These are phyloP conservation scores for Nicotiana sylvestris DNA, from an alignment of 257 asterid genomes.

Conservation along the genomic window DNA sequence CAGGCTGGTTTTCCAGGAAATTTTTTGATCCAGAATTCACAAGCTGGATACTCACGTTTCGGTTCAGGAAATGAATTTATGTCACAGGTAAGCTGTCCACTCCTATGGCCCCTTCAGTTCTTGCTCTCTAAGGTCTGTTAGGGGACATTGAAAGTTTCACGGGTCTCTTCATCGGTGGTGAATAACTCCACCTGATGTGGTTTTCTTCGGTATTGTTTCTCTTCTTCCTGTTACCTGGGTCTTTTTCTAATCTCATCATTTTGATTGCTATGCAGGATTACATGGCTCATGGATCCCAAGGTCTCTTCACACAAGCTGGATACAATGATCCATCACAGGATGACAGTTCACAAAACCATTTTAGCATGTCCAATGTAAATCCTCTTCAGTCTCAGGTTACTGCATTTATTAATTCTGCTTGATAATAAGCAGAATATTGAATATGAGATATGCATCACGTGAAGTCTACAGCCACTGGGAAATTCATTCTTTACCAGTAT, in stretches of 20 bases:
- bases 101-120: constrained; percentile 10
- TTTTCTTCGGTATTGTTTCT: constrained; percentile 1
- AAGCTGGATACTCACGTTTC: constrained; percentile 83
- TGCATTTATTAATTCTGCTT: not conserved
- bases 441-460: not conserved
- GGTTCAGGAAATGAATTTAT: constrained; percentile 88
- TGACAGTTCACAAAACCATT: constrained; percentile 76
- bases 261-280: constrained; percentile 54
- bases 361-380: constrained; percentile 53
- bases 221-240: not conserved
- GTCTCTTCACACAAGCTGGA: constrained; percentile 86
- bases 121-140: not conserved
- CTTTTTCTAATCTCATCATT: not conserved
- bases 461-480: not conserved
- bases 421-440: not conserved
- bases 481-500: not conserved
- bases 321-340: constrained; percentile 82
- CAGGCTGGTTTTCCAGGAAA: constrained; percentile 93
- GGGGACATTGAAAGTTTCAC: not conserved
- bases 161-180: not conserved
- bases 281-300: constrained; percentile 88
- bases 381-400: constrained; percentile 83
- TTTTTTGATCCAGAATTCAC: constrained; percentile 78
- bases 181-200: not conserved
- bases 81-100: constrained; percentile 76